Evolutionary conservation across 768 basidiomycete genomes (phyloP).

Genomic region (Neoboletus subvelutipes): DNA sequence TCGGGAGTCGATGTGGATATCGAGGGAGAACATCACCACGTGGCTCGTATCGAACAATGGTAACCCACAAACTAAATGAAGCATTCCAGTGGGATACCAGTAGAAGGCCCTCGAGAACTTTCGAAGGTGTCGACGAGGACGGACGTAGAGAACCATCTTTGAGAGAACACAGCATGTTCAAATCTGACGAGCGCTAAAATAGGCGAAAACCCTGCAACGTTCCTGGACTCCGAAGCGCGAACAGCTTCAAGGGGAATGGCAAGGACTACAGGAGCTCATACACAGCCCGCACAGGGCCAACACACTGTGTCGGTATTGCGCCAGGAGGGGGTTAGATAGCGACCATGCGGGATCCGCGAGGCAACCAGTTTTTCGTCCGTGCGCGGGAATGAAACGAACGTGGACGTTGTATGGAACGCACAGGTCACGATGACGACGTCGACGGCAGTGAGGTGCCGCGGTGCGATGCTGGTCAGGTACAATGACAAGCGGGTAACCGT

Average conservation of each 20-base stretch:
- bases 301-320: constrained; percentile 18
- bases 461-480: constrained; percentile 25
- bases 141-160: neutral
- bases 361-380: constrained; percentile 16
- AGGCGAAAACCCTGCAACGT: neutral
- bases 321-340: constrained; percentile 13
- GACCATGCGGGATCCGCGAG: constrained; percentile 33
- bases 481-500: constrained; percentile 12
- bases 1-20: constrained; percentile 26
- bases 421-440: constrained; percentile 26
- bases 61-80: neutral
- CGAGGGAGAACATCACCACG: constrained; percentile 1
- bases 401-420: constrained; percentile 11
- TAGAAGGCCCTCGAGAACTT: neutral
- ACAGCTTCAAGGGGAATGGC: constrained; percentile 16
- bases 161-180: neutral
- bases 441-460: constrained; percentile 12
- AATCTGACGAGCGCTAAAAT: neutral
- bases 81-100: constrained; percentile 1
- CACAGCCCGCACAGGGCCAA: constrained; percentile 19
- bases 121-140: neutral
- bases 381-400: constrained; percentile 33
- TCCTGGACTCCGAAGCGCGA: constrained; percentile 1
- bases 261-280: constrained; percentile 2
- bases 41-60: constrained; percentile 1